Percentiles rank a stretch among this genome's conserved stretches.
Conservation (phyloP, 352 stramenopile genomes). For the Paralagenidium karlingii region DNA sequence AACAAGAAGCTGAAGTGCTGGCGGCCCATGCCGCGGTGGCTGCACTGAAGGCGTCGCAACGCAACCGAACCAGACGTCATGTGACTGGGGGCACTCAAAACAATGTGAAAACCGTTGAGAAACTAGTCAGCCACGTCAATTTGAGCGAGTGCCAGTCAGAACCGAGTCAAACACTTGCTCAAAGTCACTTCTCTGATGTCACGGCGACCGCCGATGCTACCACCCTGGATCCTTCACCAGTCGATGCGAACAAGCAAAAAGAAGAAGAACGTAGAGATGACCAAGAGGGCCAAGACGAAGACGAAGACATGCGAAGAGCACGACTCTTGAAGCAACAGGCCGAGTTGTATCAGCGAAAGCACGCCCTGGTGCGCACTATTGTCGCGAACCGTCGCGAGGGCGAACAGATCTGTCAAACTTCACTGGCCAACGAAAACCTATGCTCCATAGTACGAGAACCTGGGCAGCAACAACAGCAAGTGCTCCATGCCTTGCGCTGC, state of each 20-base stretch:
- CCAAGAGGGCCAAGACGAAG: background rate
- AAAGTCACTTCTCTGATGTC: too few relatives aligned
- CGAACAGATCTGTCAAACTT: conserved; percentile 17
- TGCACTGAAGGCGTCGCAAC: conserved; percentile 39
- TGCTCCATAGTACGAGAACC: too few relatives aligned
- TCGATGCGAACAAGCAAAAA: background rate
- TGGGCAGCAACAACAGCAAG: conserved; percentile 15
- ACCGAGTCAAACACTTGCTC: too few relatives aligned
- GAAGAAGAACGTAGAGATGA: background rate
- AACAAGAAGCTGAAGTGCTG: conserved; percentile 44
- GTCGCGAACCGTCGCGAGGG: conserved; percentile 22
- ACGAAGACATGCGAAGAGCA: too few relatives aligned
- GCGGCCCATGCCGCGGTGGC: conserved; percentile 51
- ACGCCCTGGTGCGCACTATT: conserved; percentile 32
- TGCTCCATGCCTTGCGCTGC: too few relatives aligned
- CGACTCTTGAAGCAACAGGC: conserved; percentile 17
- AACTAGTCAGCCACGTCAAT: too few relatives aligned
- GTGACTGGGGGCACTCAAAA: too few relatives aligned
- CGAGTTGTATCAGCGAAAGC: conserved; percentile 25
- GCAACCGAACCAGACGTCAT: background rate
- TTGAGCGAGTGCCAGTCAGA: too few relatives aligned
- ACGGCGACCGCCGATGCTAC: too few relatives aligned
- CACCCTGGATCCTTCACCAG: too few relatives aligned
- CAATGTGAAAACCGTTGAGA: too few relatives aligned
- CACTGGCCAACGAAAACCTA: too few relatives aligned